These are phyloP conservation scores for Sphaerulina musiva DNA, from an alignment of 2,329 filamentous ascomycete species.

Conservation along the genomic window DNA sequence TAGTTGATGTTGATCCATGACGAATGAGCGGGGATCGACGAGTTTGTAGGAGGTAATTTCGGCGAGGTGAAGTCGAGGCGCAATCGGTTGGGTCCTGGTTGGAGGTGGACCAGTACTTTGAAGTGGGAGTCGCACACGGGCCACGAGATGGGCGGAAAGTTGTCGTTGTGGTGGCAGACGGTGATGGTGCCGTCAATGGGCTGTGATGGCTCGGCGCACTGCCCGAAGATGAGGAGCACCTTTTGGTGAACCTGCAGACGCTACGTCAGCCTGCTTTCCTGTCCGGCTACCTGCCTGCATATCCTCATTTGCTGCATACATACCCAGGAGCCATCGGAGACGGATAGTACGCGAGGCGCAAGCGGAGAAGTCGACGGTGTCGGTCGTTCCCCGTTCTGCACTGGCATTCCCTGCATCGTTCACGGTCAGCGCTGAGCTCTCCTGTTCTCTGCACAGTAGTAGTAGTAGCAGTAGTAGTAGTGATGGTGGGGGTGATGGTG, in stretches of 20 bases:
- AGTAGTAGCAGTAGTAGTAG: too few relatives aligned
- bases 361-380: conserved; percentile 58
- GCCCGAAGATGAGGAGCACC: conserved; percentile 71
- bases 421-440: not conserved
- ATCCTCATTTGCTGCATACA: conserved; percentile 38
- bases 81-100: conserved; percentile 80
- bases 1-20: conserved; percentile 80
- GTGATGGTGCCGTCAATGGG: conserved; percentile 72
- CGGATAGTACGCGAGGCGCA: conserved; percentile 71
- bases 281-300: not conserved
- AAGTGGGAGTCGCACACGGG: conserved; percentile 85
- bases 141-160: conserved; percentile 76
- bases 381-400: conserved; percentile 24
- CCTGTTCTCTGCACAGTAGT: not conserved
- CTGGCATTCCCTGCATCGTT: conserved; percentile 17
- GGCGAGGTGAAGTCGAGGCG: conserved; percentile 80
- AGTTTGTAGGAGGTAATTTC: conserved; percentile 64
- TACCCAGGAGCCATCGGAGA: conserved; percentile 81
- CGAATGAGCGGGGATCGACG: conserved; percentile 64
- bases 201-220: conserved; percentile 67
- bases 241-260: conserved; percentile 78
- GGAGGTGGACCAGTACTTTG: conserved; percentile 84
- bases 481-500: too few relatives aligned
- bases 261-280: conserved; percentile 1
- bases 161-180: conserved; percentile 75